Conservation (phyloP, 1,139 yeast genomes). For the Candida sp. region DNA sequence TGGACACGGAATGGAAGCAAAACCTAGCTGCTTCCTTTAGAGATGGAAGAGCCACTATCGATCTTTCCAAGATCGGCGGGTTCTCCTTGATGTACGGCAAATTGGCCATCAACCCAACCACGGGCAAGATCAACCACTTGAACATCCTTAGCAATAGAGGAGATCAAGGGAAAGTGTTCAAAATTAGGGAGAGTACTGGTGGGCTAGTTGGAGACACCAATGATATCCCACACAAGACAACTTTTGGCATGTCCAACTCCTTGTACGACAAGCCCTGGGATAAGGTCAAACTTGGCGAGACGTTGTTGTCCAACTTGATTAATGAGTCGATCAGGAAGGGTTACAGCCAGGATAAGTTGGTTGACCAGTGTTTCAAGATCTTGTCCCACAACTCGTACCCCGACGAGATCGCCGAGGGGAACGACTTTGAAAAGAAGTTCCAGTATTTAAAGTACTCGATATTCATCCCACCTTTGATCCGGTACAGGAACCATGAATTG, state of each 20-base stretch:
- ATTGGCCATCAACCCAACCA: slow-evolving; percentile 27
- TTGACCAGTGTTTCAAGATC: slow-evolving; percentile 56
- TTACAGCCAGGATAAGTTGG: slow-evolving; percentile 43
- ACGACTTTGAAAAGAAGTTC: slow-evolving; percentile 33
- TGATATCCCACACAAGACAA: slow-evolving; percentile 21
- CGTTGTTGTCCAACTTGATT: slow-evolving; percentile 44
- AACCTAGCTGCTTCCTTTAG: slow-evolving; percentile 32
- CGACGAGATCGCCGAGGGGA: slow-evolving; percentile 22
- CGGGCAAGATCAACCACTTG: slow-evolving; percentile 36
- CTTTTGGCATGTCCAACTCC: slow-evolving; percentile 70
- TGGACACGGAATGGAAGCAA: slow-evolving; percentile 52
- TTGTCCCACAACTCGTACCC: slow-evolving; percentile 53
- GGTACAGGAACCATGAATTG: slow-evolving; percentile 19
- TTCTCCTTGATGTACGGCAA: slow-evolving; percentile 81
- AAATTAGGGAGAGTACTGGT: slow-evolving; percentile 8
- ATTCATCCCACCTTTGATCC: slow-evolving; percentile 68
- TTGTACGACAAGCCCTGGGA: slow-evolving; percentile 71
- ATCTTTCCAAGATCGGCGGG: slow-evolving; percentile 71
- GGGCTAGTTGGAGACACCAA: slow-evolving; percentile 8
- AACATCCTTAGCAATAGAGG: slow-evolving; percentile 58
- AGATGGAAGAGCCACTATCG: slow-evolving; percentile 20
- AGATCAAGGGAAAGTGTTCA: slow-evolving; percentile 38
- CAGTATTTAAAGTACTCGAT: slow-evolving; percentile 61
- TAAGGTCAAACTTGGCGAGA: slow-evolving; percentile 61
- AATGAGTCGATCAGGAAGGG: slow-evolving; percentile 23